Evolutionary conservation across 495 filamentous ascomycete genomes (phyloP), one percentile per base, ranked within the genome.

Genomic region (Daldinia caldariorum): DNA sequence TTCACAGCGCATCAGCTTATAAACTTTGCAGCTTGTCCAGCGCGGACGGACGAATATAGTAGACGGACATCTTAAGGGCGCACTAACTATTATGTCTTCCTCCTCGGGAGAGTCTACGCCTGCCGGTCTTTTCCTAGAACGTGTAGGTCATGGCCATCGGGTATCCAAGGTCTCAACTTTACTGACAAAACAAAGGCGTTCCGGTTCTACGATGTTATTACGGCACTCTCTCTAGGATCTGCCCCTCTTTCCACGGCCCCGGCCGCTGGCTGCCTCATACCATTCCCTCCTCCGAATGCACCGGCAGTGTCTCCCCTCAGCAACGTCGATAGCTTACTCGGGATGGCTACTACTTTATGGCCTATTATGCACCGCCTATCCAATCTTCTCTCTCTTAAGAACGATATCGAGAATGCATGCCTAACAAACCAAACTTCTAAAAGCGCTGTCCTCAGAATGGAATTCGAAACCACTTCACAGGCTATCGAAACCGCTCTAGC

Each of bases 201-300:
- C 62, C 82, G 86, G 6, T 89, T 88, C 68, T 89, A 89, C 76
- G 87, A 89, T 71, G 87, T 89, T 14, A 87, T 89, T 18, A 82
- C 86, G 8, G 87, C 87, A 6, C 77, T 89, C 47, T 89, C 87
- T n/a, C 81, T 88, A 45, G 87, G 86, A 62, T 85, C 86, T 7
- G 75, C 86, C 7, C 86, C 87, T 3, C 79, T 88, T 53, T 85
- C 83, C 9, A 81, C 78, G 2, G 83, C 85, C 12, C 85, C 85
- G 4, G 77, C 79, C 2, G 74, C 82, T 9, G 79, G 79, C 26
- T 80, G 81, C 43, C 78, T 83, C 4, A 60, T 79, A 1, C 79
- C 80, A 8, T 74, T 84, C 22, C 81, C 84, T 6, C 83, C 87
- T 3, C 76, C 85, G 18, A 78, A 81, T 22, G 79, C 80, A 0